Evolutionary conservation across 2,329 filamentous ascomycete genomes (phyloP).

Genomic region (Colletotrichum phormii): DNA sequence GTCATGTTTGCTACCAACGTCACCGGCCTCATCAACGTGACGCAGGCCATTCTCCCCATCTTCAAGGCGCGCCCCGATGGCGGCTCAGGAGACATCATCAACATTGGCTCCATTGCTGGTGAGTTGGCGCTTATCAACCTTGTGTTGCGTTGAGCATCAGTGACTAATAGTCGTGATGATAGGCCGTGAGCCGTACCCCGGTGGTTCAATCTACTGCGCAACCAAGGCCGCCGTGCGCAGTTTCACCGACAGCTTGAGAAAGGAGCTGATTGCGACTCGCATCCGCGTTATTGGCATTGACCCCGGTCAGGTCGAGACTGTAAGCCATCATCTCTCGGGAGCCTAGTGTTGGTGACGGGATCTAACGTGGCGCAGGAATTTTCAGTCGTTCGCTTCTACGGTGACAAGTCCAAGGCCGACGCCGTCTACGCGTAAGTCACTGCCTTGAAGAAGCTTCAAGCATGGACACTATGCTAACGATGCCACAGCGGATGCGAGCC

Average conservation of each 20-base stretch:
- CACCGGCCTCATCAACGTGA: conserved; percentile 95
- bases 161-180: background rate
- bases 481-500: conserved; percentile 76
- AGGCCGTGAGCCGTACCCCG: conserved; percentile 83
- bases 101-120: conserved; percentile 89
- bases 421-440: conserved; percentile 83
- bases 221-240: conserved; percentile 89
- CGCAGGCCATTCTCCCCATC: conserved; percentile 86
- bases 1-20: conserved; percentile 95
- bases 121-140: background rate
- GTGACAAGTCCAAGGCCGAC: conserved; percentile 90
- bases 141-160: background rate
- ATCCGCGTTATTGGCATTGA: conserved; percentile 91
- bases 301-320: conserved; percentile 92
- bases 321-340: conserved; percentile 48
- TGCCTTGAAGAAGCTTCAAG: conserved; percentile 5
- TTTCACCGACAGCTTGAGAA: conserved; percentile 85
- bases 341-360: background rate
- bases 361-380: conserved; percentile 71
- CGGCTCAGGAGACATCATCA: conserved; percentile 93
- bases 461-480: conserved; percentile 6
- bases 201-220: conserved; percentile 92
- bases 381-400: conserved; percentile 87
- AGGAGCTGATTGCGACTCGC: conserved; percentile 83
- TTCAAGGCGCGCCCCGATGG: conserved; percentile 82